Conservation (phyloP, 257 asterid species). For the Pogostemon cablin region DNA sequence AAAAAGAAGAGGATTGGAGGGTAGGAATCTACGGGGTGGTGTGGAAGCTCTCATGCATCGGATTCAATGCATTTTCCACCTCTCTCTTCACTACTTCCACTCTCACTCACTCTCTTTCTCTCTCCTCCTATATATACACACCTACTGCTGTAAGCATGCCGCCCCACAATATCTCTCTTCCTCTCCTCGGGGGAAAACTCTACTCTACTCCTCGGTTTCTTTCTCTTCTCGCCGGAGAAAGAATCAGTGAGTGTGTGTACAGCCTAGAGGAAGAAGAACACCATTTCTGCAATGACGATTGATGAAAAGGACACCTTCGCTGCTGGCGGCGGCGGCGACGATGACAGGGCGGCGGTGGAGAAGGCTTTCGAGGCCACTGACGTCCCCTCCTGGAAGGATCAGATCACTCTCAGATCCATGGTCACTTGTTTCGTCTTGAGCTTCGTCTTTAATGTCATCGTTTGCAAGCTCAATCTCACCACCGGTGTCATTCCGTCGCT, state of each 20-base stretch:
- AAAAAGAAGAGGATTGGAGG: neutral
- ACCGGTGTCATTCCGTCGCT: conserved; percentile 78
- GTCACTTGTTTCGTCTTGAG: conserved; percentile 49
- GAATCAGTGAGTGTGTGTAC: neutral
- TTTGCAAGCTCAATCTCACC: conserved; percentile 66
- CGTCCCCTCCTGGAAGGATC: conserved; percentile 60
- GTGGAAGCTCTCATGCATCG: conserved; percentile 21
- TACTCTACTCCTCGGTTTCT: neutral
- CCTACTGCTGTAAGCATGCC: neutral
- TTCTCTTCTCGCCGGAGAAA: conserved; percentile 10
- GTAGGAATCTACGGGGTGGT: neutral
- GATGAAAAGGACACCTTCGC: neutral
- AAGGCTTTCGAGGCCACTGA: conserved; percentile 37
- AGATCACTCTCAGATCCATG: conserved; percentile 54
- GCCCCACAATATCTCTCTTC: neutral
- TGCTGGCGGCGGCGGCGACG: neutral
- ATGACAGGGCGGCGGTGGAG: conserved; percentile 38
- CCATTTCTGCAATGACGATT: neutral
- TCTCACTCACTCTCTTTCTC: conserved; percentile 10
- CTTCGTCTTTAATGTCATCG: conserved; percentile 61
- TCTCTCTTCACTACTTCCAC: neutral
- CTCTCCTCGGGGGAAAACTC: neutral
- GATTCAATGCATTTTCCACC: conserved; percentile 17
- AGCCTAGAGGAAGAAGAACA: neutral
- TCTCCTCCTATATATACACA: conserved; percentile 1